Evolutionary conservation across 345 rosid species (phyloP), one percentile per base, ranked within the genome.

Genomic region (Rhodamnia argentea): DNA sequence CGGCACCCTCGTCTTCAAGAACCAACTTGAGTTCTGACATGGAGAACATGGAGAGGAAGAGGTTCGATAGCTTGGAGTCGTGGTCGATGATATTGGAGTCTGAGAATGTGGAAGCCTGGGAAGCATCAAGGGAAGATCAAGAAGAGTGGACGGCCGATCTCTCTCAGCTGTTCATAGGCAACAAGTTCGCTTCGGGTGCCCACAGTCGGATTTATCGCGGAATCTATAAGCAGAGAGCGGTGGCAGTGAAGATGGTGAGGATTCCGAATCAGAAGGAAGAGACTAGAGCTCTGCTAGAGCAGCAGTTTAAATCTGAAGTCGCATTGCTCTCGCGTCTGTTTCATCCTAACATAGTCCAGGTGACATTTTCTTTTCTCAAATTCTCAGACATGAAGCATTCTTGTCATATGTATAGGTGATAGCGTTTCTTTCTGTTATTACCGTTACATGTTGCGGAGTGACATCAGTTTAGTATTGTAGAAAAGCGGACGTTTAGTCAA

Each of bases 81-180:
- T 97, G 99, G 99, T 97, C 98, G 7, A 97, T 95, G 99, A 95
- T 97, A 51, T 83, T 97, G 62, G 99, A 97, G 54, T 97, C 99
- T 0, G 99, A 97, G 87, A 97, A 95, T 90, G 94, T 97, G 60
- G 99, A 96, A 92, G 91, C 96, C 4, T 97, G 99, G 99, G 99
- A 97, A 87, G 94, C 91, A 0, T 90, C 99, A 3, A 94, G 93
- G 86, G 98, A 95, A 55, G 98, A 97, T 87, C 93, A 93, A 88
- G 99, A 96, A 54, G 99, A 97, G 83, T 97, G 99, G 99, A 96
- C 96, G 1, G 99, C 99, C n/a, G 99, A 97, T 89, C 98, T 96
- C 44, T 97, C 99, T 1, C 99, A 97, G 90, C 86, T 97, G 50
- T 97, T 97, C 76, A 97, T 97, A 26, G 99, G 99, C 5, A 97